Evolutionary conservation across 1,139 yeast genomes (phyloP), one percentile per base, ranked within the genome.

Genomic region (Komagataea norvegica): DNA sequence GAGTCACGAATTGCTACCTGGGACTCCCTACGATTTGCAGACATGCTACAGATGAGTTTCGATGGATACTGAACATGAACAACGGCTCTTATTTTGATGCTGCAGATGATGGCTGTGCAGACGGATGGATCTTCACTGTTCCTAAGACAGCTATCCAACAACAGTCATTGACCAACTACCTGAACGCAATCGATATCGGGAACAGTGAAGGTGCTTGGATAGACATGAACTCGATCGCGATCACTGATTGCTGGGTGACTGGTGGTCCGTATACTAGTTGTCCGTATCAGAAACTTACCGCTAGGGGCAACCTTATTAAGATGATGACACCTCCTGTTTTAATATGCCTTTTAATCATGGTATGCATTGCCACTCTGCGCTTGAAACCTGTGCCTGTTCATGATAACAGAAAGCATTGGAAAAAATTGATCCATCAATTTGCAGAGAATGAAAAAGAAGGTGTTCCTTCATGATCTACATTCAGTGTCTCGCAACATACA

Each of bases 191-290:
- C 13, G 32, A 26, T 8, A 10, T 38, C 5, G 38, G 21, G 6
- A 45, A 49, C 2, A 51, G 45, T 6, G 59, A 48, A 17, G 70
- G 73, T 0, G 67, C 81, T 0, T 91, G 97, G 97, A 74, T 88
- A 4, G 91, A 88, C 57, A 51, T 88, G 46, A 91, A 91, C 56
- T 87, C 91, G 22, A 69, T 91, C 14, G 74, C 87, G 0, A 77
- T 79, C 6, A 61, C 72, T 14, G 72, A 77, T 38, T 89, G 98
- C 56, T 89, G 93, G 88, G 89, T 88, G 3, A 62, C 77, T 1
- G 96, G 95, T 3, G 95, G 96, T 0, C 78, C 89, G 0, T 70
- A 74, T 44, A 81, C 93, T 0, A 60, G 64, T 24, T 89, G 98
- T 57, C 95, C 96, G 0, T 89, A 88, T 55, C 76, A 74, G 41